Base-by-base conservation (phyloP, 495 filamentous ascomycete species). In the Apodospora peruviana region DNA sequence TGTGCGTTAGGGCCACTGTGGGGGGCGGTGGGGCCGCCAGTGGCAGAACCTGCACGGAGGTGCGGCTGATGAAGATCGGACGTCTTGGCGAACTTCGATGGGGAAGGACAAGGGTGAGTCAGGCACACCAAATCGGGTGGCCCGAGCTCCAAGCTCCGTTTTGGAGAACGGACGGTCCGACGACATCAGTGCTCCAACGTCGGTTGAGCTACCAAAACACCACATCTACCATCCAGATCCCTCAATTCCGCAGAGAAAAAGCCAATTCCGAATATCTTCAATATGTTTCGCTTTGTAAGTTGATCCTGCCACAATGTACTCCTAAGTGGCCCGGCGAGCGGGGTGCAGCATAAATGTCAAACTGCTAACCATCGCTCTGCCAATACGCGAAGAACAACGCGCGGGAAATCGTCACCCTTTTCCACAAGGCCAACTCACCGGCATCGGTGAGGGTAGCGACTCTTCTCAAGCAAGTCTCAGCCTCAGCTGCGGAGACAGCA, bases 391-490 rank as follows among this genome's bases (percentile, higher is more conserved):
- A 91, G 86, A 77, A 78, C 68, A 91, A 90, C 80, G 76, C 85
- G 53, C 78, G 88, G 69, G 89, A 97, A 75, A 82, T 95, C 52
- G 84, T 98, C 59, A 96, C 90, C 48, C 85, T 98, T 74, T 98
- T 97, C 79, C 91, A 96, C 79, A 82, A 84, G 55, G 79, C 91
- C 20, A 70, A 69, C 35, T 69, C 76, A 16, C 71, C 81, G 2
- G 66, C 81, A 54, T 95, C 88, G 2, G 74, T 74, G 12, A 80
- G 82, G 37, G 79, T 81, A 24, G 77, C 85, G 19, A 82, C 81
- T 21, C 65, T 91, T 43, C 80, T 97, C 20, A 91, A 91, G 61
- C 80, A 87, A 66, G 72, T 80, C 10, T 83, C 84, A 3, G 77
- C 81, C n/a, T 72, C 72, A 11, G 84, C 86, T 9, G 53, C 73